Percentiles rank a stretch among this genome's conserved stretches.
phyloP scores from a whole-genome alignment of 805 yeast genomes.

The Candida coleopterorum region DNA sequence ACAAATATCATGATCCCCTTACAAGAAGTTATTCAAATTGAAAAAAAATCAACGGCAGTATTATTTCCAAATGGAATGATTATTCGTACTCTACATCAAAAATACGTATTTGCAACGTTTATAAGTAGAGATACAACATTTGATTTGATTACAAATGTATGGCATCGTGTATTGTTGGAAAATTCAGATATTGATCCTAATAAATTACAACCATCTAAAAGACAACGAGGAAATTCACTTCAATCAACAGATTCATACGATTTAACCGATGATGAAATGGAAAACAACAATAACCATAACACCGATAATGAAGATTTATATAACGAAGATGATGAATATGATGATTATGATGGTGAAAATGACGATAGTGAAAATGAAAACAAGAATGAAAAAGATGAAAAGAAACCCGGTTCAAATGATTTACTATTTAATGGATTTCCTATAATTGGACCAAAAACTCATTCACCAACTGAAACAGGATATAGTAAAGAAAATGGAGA shows the following conservation, averaged over 20 bases:
- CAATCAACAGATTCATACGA: constrained; percentile 4
- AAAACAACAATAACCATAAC: constrained; percentile 15
- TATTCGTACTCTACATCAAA: constrained; percentile 58
- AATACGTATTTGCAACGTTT: constrained; percentile 61
- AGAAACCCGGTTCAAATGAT: no score
- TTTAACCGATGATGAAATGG: constrained; percentile 10
- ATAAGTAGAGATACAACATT: constrained; percentile 54
- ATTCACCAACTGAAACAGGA: constrained; percentile 45
- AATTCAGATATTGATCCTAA: constrained; percentile 14
- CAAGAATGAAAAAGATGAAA: constrained; percentile 17
- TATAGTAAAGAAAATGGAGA: constrained; percentile 47
- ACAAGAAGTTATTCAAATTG: constrained; percentile 58
- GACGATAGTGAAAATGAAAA: constrained; percentile 15
- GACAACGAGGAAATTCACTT: constrained; percentile 8
- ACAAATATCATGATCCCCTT: constrained; percentile 56
- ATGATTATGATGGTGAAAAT: constrained; percentile 10
- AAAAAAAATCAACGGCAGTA: constrained; percentile 61
- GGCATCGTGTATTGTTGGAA: constrained; percentile 45
- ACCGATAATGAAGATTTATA: constrained; percentile 22
- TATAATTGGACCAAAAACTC: constrained; percentile 41
- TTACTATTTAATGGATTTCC: constrained; percentile 40
- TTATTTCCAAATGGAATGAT: constrained; percentile 67
- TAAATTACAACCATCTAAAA: constrained; percentile 8
- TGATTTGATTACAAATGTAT: constrained; percentile 50
- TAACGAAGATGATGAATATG: constrained; percentile 15